These are phyloP conservation scores for Hypoxylon sp. DNA, from an alignment of 2,329 filamentous ascomycete species.

Conservation along the genomic window DNA sequence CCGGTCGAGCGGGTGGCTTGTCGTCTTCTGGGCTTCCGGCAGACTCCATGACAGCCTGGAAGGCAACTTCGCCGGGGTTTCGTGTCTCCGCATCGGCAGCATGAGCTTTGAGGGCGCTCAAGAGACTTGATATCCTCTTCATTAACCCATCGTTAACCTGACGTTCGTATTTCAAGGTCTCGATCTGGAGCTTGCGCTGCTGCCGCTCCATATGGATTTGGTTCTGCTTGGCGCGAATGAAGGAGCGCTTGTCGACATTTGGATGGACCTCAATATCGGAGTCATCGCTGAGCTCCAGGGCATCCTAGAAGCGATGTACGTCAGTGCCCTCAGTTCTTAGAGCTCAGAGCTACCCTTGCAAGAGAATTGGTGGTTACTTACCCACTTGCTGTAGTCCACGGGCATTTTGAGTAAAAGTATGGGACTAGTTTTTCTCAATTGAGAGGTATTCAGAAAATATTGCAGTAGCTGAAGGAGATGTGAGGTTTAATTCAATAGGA, in stretches of 20 bases:
- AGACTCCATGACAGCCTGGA: slow-evolving; percentile 89
- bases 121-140: slow-evolving; percentile 83
- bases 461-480: neutral
- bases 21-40: slow-evolving; percentile 80
- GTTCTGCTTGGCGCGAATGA: slow-evolving; percentile 97
- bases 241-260: slow-evolving; percentile 98
- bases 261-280: slow-evolving; percentile 98
- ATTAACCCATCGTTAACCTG: slow-evolving; percentile 93
- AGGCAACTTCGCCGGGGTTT: slow-evolving; percentile 85
- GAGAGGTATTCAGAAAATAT: neutral
- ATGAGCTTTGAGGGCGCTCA: slow-evolving; percentile 81
- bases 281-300: slow-evolving; percentile 96
- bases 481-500: neutral
- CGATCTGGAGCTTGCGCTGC: slow-evolving; percentile 89
- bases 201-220: slow-evolving; percentile 95
- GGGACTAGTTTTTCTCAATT: slow-evolving; percentile 2
- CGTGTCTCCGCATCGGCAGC: slow-evolving; percentile 75
- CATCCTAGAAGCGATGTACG: slow-evolving; percentile 70
- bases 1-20: slow-evolving; percentile 80
- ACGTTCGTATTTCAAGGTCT: slow-evolving; percentile 91
- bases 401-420: slow-evolving; percentile 59
- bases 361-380: slow-evolving; percentile 52
- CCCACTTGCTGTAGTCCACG: slow-evolving; percentile 78
- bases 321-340: slow-evolving; percentile 20
- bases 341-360: slow-evolving; percentile 15